phyloP scores from a whole-genome alignment of 257 asterid species.

The Solanum sejunctum region DNA sequence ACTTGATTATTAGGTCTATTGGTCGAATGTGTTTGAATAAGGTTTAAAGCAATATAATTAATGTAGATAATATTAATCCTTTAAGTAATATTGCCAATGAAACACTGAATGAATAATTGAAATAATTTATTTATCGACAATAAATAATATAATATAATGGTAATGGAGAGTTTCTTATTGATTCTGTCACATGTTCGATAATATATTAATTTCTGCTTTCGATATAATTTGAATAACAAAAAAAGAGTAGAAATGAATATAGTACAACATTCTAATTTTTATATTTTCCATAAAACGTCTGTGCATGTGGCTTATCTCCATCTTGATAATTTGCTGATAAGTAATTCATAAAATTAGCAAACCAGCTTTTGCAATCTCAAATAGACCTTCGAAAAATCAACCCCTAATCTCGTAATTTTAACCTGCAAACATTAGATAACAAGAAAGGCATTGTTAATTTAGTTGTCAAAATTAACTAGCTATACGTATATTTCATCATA shows the following conservation, averaged over 20 bases:
- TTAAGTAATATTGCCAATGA: neutral
- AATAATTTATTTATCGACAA: neutral
- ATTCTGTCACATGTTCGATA: neutral
- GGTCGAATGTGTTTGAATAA: neutral
- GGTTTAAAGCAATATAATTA: neutral
- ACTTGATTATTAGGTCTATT: neutral
- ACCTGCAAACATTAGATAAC: slow-evolving; percentile 6
- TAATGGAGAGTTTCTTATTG: neutral
- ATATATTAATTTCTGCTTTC: no score
- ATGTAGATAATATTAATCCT: neutral
- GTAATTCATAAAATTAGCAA: neutral
- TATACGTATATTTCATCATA: neutral
- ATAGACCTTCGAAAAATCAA: slow-evolving; percentile 1
- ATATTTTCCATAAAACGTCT: neutral
- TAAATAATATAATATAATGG: neutral
- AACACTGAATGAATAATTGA: neutral
- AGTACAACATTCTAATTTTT: neutral
- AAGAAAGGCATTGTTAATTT: neutral
- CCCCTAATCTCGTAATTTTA: slow-evolving; percentile 9
- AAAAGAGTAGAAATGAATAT: neutral
- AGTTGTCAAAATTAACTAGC: neutral
- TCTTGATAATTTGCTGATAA: neutral
- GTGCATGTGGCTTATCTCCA: neutral
- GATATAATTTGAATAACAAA: neutral
- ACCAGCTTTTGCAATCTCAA: slow-evolving; percentile 3